Evolutionary conservation across 225 moss, liverwort and hornwort species (phyloP).

Genomic region (Thuidium tamariscinum): DNA sequence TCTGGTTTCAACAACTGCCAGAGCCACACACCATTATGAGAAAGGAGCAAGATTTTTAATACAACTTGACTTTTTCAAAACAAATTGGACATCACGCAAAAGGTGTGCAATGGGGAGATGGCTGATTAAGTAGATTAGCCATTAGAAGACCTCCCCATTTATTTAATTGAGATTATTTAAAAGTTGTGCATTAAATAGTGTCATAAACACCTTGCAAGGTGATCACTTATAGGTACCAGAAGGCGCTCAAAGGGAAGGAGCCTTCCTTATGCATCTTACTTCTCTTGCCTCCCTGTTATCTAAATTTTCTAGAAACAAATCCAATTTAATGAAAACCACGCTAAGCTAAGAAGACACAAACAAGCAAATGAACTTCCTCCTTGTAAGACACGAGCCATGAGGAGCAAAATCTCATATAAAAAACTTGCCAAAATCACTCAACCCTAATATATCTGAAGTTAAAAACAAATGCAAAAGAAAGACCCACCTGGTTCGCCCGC

Average conservation of each 20-base stretch:
- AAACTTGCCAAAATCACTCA: not conserved
- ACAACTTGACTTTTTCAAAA: not conserved
- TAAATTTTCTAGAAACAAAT: not conserved
- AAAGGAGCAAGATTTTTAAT: not conserved
- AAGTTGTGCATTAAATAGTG: not conserved
- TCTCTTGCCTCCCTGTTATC: not conserved
- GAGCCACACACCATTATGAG: not conserved
- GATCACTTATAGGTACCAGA: not conserved
- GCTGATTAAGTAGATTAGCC: not conserved
- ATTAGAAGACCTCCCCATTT: not conserved
- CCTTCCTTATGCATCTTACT: not conserved
- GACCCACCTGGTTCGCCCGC: constrained; percentile 17
- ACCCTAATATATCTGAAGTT: not conserved
- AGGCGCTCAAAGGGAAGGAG: not conserved
- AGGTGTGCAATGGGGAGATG: not conserved
- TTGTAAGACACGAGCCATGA: not conserved
- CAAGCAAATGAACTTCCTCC: not conserved
- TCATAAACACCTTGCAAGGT: not conserved
- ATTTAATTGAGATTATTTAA: not conserved
- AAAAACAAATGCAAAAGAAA: not conserved
- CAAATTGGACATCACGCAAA: not conserved
- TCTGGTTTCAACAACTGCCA: constrained; percentile 37
- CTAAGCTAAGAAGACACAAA: not conserved
- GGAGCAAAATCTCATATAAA: not conserved
- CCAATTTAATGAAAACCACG: not conserved